Percentiles rank a stretch among this genome's conserved stretches.
Evolutionary conservation across 2,329 filamentous ascomycete genomes (phyloP).

Genomic region (Diaporthe australafricana): DNA sequence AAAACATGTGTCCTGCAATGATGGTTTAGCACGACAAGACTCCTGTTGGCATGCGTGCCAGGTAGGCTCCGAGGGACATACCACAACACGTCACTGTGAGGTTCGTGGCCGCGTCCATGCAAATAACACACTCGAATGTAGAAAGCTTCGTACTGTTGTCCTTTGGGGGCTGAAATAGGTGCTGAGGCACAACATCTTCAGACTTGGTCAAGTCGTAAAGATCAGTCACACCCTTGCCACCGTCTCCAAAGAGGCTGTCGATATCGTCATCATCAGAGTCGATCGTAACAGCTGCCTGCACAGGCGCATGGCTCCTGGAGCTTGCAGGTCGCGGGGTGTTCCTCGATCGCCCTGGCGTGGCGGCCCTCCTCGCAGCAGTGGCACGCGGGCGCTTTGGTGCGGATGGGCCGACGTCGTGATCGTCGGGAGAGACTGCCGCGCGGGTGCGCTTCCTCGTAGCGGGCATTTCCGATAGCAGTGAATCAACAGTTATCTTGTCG

Average conservation of each 20-base stretch:
- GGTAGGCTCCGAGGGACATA: slow-evolving; percentile 52
- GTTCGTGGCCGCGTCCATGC: slow-evolving; percentile 70
- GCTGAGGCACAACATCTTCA: slow-evolving; percentile 54
- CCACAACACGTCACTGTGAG: slow-evolving; percentile 75
- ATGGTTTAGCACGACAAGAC: slow-evolving; percentile 26
- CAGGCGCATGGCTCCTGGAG: not conserved
- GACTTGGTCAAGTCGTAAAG: slow-evolving; percentile 56
- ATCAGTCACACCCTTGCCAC: slow-evolving; percentile 41
- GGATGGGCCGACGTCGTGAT: slow-evolving; percentile 29
- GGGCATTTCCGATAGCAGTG: slow-evolving; percentile 26
- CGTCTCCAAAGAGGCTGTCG: slow-evolving; percentile 43
- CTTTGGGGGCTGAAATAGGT: slow-evolving; percentile 55
- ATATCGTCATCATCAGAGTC: slow-evolving; percentile 37
- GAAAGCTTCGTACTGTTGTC: slow-evolving; percentile 65
- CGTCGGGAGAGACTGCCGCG: slow-evolving; percentile 22
- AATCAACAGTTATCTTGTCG: slow-evolving; percentile 10
- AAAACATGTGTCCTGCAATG: slow-evolving; percentile 72
- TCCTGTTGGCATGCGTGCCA: not conserved
- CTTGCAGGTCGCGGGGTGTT: not conserved
- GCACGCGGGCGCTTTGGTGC: slow-evolving; percentile 25
- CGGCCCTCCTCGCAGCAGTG: slow-evolving; percentile 5
- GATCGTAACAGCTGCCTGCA: not conserved
- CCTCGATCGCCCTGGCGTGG: slow-evolving; percentile 14
- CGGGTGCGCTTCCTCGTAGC: slow-evolving; percentile 38
- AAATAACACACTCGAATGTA: slow-evolving; percentile 74